Percentiles rank a stretch among this genome's conserved stretches.
These are phyloP conservation scores for Thelonectria rubi DNA, from an alignment of 2,329 filamentous ascomycete species.

Conservation along the genomic window DNA sequence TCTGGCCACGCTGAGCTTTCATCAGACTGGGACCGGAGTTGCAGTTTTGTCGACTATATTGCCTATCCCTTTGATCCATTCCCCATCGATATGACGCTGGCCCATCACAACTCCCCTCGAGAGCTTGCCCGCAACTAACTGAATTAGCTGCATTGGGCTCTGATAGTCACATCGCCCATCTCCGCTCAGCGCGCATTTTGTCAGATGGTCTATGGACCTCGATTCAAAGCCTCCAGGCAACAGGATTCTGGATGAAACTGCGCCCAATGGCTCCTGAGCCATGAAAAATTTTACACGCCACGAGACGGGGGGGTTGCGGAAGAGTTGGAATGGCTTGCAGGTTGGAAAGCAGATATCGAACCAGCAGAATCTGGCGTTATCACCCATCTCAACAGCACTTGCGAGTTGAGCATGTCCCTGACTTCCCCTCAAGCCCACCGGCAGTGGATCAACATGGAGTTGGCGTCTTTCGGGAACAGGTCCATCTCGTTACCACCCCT, in stretches of 20 bases:
- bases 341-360: neutral
- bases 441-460: slow-evolving; percentile 10
- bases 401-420: slow-evolving; percentile 7
- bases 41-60: neutral
- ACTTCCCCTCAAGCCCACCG: slow-evolving; percentile 15
- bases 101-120: slow-evolving; percentile 7
- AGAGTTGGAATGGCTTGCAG: neutral
- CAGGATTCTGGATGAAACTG: slow-evolving; percentile 30
- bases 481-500: slow-evolving; percentile 19
- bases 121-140: slow-evolving; percentile 7
- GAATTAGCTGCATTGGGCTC: slow-evolving; percentile 29
- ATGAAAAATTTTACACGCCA: neutral
- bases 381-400: neutral
- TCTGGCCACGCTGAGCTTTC: neutral
- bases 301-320: neutral
- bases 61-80: slow-evolving; percentile 17
- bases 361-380: neutral
- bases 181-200: slow-evolving; percentile 1
- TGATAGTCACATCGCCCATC: slow-evolving; percentile 17
- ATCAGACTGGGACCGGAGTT: neutral
- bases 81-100: slow-evolving; percentile 14
- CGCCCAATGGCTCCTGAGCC: slow-evolving; percentile 1
- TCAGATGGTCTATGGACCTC: slow-evolving; percentile 9
- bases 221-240: slow-evolving; percentile 30
- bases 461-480: slow-evolving; percentile 22